A percentile compares a stretch with the other conserved stretches of the same genome.
Evolutionary conservation across 345 rosid genomes (phyloP).

Genomic region (Gossypium raimondii): DNA sequence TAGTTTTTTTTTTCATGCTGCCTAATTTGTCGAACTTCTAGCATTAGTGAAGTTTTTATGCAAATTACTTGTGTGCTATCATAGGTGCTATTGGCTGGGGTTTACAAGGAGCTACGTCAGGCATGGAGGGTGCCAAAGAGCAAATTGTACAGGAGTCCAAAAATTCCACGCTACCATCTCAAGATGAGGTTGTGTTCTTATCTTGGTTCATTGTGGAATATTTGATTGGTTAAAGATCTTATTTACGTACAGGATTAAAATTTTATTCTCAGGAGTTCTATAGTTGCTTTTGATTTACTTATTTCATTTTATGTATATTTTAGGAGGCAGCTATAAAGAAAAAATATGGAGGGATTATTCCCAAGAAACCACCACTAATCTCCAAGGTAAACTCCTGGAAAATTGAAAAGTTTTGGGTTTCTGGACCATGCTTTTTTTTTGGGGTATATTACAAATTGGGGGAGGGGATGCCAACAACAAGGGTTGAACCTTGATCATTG

Average conservation of each 20-base stretch:
- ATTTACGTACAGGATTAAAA: neutral
- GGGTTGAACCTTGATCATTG: too few relatives aligned
- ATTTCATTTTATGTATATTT: neutral
- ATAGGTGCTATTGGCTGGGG: neutral
- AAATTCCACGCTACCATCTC: slow-evolving; percentile 47
- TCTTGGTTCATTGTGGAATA: neutral
- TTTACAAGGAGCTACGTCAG: neutral
- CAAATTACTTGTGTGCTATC: neutral
- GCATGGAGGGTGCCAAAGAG: slow-evolving; percentile 11
- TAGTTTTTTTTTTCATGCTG: neutral
- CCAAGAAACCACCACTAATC: slow-evolving; percentile 98
- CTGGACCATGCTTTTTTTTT: too few relatives aligned
- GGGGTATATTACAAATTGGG: too few relatives aligned
- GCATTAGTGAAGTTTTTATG: neutral
- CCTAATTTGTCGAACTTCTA: neutral
- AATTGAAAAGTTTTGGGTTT: neutral
- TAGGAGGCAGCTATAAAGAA: slow-evolving; percentile 79
- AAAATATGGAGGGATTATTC: slow-evolving; percentile 91
- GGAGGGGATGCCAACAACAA: too few relatives aligned
- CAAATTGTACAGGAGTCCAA: neutral
- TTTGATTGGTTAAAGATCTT: slow-evolving; percentile 1
- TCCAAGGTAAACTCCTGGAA: slow-evolving; percentile 58
- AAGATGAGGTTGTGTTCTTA: slow-evolving; percentile 52
- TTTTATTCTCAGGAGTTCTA: neutral
- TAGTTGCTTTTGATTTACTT: neutral